Evolutionary conservation across 208 protist species (phyloP).

Genomic region (Vickermania spadyakhi): DNA sequence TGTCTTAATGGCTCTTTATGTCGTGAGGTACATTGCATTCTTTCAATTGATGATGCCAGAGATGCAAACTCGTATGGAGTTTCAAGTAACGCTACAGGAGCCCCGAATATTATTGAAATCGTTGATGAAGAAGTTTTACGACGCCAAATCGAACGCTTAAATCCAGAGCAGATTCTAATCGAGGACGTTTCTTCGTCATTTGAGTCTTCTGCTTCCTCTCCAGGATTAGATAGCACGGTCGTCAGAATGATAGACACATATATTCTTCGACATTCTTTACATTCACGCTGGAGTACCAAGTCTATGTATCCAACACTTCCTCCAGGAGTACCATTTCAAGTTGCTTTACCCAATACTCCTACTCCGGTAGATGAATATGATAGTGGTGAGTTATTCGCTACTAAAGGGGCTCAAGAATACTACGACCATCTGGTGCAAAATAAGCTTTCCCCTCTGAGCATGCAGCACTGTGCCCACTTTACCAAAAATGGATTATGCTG

Average conservation of each 20-base stretch:
- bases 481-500: conserved; percentile 75
- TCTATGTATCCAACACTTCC: conserved; percentile 36
- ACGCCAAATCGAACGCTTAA: conserved; percentile 21
- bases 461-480: conserved; percentile 78
- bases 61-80: conserved; percentile 43
- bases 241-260: conserved; percentile 25
- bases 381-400: conserved; percentile 44
- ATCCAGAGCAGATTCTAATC: background rate
- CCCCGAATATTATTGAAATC: conserved; percentile 24
- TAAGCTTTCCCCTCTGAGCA: conserved; percentile 38
- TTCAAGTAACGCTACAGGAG: conserved; percentile 61
- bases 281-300: conserved; percentile 60
- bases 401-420: conserved; percentile 56
- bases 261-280: conserved; percentile 54
- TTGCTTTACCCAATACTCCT: conserved; percentile 65
- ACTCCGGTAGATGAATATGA: conserved; percentile 56
- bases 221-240: conserved; percentile 5
- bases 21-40: conserved; percentile 62
- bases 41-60: conserved; percentile 33
- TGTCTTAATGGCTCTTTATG: conserved; percentile 58
- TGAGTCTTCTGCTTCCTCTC: conserved; percentile 4
- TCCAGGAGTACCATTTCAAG: conserved; percentile 31
- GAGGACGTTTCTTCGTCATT: background rate
- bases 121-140: conserved; percentile 18
- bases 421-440: conserved; percentile 36